phyloP scores from a whole-genome alignment of 2,329 filamentous ascomycete species.

The Mycosphaerella arachidis region DNA sequence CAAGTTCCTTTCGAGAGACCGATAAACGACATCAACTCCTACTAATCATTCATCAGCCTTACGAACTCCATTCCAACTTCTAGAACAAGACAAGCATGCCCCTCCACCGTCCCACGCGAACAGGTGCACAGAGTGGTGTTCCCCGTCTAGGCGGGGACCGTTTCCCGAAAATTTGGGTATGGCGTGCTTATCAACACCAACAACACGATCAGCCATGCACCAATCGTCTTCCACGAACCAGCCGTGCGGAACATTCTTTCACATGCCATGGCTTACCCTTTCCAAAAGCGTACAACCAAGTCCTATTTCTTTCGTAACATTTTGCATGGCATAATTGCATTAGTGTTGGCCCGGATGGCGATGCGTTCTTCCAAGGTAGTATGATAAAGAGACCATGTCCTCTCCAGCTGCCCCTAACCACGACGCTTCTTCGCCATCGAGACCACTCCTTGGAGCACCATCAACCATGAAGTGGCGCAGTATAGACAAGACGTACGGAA shows the following conservation, averaged over 20 bases:
- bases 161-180: conserved; percentile 8
- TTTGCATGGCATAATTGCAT: conserved; percentile 1
- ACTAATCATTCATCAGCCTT: background rate
- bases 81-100: background rate
- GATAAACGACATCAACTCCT: background rate
- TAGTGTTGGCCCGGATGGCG: conserved; percentile 13
- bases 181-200: conserved; percentile 4
- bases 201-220: background rate
- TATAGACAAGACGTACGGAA: background rate
- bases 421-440: background rate
- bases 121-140: background rate
- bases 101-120: background rate
- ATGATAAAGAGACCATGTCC: background rate
- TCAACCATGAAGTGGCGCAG: conserved; percentile 2
- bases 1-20: background rate
- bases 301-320: conserved; percentile 12
- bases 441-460: background rate
- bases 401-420: background rate
- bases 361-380: background rate
- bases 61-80: background rate
- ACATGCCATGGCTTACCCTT: background rate
- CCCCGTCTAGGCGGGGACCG: background rate
- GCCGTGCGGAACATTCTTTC: background rate
- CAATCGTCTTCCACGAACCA: background rate
- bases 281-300: background rate